Conservation (phyloP, 2,329 filamentous ascomycete genomes). For the Penicillium italicum region DNA sequence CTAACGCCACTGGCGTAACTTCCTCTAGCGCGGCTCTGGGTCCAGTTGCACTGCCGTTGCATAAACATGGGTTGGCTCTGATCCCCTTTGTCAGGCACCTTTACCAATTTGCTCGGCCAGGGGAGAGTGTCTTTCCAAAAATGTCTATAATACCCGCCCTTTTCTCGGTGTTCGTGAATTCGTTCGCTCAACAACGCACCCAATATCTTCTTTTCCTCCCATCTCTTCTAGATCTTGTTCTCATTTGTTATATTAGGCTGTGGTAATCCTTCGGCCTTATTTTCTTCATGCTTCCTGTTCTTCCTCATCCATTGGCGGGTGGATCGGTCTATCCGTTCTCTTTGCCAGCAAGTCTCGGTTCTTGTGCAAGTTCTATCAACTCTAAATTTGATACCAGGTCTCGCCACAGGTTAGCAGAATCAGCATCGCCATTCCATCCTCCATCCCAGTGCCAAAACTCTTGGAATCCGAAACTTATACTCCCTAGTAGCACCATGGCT, state of each 20-base stretch:
- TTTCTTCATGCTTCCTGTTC: constrained; percentile 33
- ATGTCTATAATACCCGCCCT: constrained; percentile 1
- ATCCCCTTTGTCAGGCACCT: constrained; percentile 21
- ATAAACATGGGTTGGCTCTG: constrained; percentile 12
- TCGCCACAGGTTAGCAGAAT: constrained; percentile 36
- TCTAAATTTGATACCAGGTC: constrained; percentile 33
- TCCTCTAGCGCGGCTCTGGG: constrained; percentile 24
- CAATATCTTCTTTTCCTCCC: background rate
- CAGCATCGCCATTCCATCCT: constrained; percentile 8
- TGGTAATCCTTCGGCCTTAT: constrained; percentile 5
- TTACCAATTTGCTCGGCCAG: constrained; percentile 10
- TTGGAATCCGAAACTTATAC: constrained; percentile 24
- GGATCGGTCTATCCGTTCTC: constrained; percentile 33
- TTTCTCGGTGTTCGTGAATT: background rate
- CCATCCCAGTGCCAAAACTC: background rate
- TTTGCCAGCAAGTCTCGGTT: constrained; percentile 28
- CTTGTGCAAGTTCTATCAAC: constrained; percentile 30
- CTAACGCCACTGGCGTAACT: constrained; percentile 12
- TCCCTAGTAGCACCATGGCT: constrained; percentile 25
- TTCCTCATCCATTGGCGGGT: constrained; percentile 29
- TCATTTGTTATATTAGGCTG: constrained; percentile 1
- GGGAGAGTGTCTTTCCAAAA: background rate
- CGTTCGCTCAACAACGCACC: background rate
- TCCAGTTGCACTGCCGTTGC: constrained; percentile 17
- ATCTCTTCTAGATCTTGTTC: background rate